Evolutionary conservation across 768 basidiomycete genomes (phyloP).

Genomic region (Russula sp.): DNA sequence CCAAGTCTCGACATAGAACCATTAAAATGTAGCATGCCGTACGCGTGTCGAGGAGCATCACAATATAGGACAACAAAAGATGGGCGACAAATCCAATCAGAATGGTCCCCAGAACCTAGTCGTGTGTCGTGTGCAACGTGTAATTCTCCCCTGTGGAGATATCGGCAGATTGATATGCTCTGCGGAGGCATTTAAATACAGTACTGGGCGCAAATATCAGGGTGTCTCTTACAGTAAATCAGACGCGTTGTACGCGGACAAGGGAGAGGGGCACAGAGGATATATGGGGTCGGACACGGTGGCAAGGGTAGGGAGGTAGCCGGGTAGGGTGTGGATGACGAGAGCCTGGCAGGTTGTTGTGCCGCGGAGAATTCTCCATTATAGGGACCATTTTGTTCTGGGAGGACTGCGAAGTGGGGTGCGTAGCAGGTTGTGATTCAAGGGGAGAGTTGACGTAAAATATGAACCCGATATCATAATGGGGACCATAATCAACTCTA

Average conservation of each 20-base stretch:
- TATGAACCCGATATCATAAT: neutral
- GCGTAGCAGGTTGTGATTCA: neutral
- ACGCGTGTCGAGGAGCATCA: neutral
- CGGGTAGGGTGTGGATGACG: neutral
- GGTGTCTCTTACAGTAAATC: neutral
- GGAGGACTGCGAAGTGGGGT: neutral
- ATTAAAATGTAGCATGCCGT: neutral
- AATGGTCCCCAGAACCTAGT: conserved; percentile 4
- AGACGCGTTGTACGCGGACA: neutral
- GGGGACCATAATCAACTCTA: neutral
- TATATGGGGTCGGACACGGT: neutral
- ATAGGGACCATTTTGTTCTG: neutral
- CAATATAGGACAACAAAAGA: neutral
- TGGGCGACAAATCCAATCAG: neutral
- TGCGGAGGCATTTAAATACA: neutral
- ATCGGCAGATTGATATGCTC: neutral
- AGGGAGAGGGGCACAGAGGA: neutral
- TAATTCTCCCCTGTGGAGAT: neutral
- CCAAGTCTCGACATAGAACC: neutral
- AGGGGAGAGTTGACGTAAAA: neutral
- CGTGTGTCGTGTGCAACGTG: neutral
- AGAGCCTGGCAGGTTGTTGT: neutral
- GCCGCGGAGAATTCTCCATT: neutral
- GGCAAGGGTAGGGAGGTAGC: neutral
- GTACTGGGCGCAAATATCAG: neutral